Conservation (phyloP, 805 yeast species). For the Yarrowia hollandica region DNA sequence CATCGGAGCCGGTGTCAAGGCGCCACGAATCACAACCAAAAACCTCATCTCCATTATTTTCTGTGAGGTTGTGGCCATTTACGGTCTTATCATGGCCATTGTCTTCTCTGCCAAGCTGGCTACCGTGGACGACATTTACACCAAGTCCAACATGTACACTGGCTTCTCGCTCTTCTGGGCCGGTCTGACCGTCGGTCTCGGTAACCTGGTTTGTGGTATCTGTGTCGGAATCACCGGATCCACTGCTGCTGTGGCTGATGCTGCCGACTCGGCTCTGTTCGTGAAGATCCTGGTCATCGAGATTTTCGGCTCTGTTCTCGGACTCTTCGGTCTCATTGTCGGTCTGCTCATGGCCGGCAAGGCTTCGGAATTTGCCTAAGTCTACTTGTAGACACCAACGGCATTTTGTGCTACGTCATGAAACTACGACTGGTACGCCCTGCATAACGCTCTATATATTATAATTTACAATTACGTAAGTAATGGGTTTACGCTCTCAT, state of each 20-base stretch:
- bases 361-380: slow-evolving; percentile 76
- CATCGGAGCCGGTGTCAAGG: slow-evolving; percentile 96
- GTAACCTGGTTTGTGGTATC: slow-evolving; percentile 93
- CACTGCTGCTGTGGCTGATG: slow-evolving; percentile 97
- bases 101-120: slow-evolving; percentile 88
- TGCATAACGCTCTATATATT: slow-evolving; percentile 29
- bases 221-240: slow-evolving; percentile 98
- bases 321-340: slow-evolving; percentile 95
- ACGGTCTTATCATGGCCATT: slow-evolving; percentile 96
- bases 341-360: slow-evolving; percentile 96
- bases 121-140: slow-evolving; percentile 58
- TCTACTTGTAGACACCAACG: too few relatives aligned
- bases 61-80: slow-evolving; percentile 98
- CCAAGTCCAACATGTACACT: slow-evolving; percentile 87
- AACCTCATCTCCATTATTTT: slow-evolving; percentile 94
- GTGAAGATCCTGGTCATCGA: slow-evolving; percentile 96
- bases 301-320: slow-evolving; percentile 95
- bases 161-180: slow-evolving; percentile 98
- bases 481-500: slow-evolving; percentile 52
- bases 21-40: slow-evolving; percentile 96
- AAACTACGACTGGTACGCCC: slow-evolving; percentile 12
- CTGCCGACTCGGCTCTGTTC: slow-evolving; percentile 92
- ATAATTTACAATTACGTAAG: slow-evolving; percentile 24
- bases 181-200: slow-evolving; percentile 90
- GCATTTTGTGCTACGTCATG: neutral